phyloP scores from a whole-genome alignment of 1,284 basidiomycete species.

The Melanopsichium pennsylvanicum region DNA sequence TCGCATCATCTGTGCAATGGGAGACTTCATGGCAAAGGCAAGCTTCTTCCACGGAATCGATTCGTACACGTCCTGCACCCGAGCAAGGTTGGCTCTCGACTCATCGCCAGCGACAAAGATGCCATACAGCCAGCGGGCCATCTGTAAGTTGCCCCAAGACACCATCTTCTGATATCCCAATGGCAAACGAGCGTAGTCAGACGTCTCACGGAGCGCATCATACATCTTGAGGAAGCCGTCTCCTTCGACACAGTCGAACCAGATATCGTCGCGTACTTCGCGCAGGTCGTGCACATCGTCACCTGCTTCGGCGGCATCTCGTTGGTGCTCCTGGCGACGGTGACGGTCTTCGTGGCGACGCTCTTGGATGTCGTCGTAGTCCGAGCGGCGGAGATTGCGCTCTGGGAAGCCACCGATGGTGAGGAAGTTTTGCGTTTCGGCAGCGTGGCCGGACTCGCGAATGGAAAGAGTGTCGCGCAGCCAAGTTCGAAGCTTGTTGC shows the following conservation, averaged over 20 bases:
- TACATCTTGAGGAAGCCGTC: slow-evolving; percentile 61
- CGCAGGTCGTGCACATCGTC: slow-evolving; percentile 60
- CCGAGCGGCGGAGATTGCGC: slow-evolving; percentile 39
- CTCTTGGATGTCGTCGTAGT: slow-evolving; percentile 54
- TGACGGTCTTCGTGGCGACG: slow-evolving; percentile 50
- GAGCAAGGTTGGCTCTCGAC: slow-evolving; percentile 55
- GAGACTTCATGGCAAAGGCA: slow-evolving; percentile 57
- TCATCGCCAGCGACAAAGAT: slow-evolving; percentile 59
- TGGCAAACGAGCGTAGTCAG: slow-evolving; percentile 51
- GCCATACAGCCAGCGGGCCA: slow-evolving; percentile 59
- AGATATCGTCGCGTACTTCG: slow-evolving; percentile 54
- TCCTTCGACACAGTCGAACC: slow-evolving; percentile 60
- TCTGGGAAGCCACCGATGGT: slow-evolving; percentile 55
- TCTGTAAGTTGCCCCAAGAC: slow-evolving; percentile 59
- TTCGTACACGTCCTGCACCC: slow-evolving; percentile 52
- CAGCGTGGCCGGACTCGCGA: slow-evolving; percentile 56
- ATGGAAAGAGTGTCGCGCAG: slow-evolving; percentile 61
- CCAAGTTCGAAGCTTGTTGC: slow-evolving; percentile 60
- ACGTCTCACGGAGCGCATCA: slow-evolving; percentile 49
- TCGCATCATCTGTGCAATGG: slow-evolving; percentile 51
- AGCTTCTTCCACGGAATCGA: slow-evolving; percentile 61
- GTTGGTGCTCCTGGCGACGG: slow-evolving; percentile 53
- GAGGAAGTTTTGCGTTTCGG: slow-evolving; percentile 59
- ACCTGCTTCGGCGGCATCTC: slow-evolving; percentile 54
- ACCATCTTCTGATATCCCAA: slow-evolving; percentile 59